Percentiles rank a stretch among this genome's conserved stretches.
Conservation (phyloP, 2,329 filamentous ascomycete species). For the Dothiorella sarmentorum region DNA sequence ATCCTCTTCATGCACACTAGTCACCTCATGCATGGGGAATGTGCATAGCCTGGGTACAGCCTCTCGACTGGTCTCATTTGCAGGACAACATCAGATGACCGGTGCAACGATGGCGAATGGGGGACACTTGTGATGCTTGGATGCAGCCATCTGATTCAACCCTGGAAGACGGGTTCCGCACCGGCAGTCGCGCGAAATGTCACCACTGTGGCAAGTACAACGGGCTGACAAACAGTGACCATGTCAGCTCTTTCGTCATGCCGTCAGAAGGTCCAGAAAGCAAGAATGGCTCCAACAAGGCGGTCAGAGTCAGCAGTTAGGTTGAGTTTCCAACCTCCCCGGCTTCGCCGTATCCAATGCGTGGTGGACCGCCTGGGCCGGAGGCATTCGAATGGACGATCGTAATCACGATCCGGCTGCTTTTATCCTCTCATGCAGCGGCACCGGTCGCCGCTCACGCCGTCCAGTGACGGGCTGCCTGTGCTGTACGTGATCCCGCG, state of each 20-base stretch:
- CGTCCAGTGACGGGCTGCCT: background rate
- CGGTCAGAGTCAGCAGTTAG: background rate
- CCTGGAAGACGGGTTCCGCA: background rate
- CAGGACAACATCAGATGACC: background rate
- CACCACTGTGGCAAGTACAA: background rate
- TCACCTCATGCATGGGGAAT: background rate
- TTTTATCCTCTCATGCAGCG: background rate
- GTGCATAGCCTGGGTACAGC: background rate
- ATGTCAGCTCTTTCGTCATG: background rate
- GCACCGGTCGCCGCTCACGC: background rate
- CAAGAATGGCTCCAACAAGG: background rate
- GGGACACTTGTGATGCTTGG: background rate
- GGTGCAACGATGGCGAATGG: constrained; percentile 2
- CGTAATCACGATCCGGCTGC: constrained; percentile 1
- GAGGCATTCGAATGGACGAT: background rate
- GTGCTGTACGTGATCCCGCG: constrained; percentile 1
- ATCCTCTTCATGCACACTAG: background rate
- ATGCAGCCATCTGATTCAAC: background rate
- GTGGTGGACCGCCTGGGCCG: background rate
- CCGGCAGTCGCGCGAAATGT: background rate
- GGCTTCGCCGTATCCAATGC: background rate
- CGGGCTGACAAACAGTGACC: background rate
- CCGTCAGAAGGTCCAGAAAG: background rate
- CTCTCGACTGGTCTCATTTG: background rate
- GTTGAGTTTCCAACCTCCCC: background rate